Base-by-base conservation (phyloP, 2,329 filamentous ascomycete species). In the Microascus cirrosus region DNA sequence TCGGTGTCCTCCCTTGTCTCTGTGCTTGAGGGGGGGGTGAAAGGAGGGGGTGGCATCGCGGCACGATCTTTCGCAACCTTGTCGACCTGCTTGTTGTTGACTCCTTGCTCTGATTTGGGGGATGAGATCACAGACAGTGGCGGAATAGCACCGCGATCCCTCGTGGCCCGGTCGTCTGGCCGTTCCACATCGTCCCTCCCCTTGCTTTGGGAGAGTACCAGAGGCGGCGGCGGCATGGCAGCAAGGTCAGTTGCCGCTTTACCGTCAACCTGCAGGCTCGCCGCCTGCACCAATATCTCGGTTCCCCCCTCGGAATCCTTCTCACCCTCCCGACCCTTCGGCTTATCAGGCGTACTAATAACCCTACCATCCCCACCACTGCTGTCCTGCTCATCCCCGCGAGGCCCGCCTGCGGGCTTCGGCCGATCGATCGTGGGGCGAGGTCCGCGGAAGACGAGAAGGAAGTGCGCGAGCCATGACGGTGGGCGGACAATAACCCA, bases 401-500 rank as follows among this genome's bases (percentile, higher is more conserved):
- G 28, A 32, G 28, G 28, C 28, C 28, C 4, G 28, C 28, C 45
- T 5, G 45, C 15, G 20, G 55, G n/a, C 13, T 28, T 53, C 13
- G 53, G 57, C 12, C 55, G 35, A 25, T 50, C 54, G 10, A 32
- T 32, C n/a, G 59, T 36, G 48, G 60, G 56, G 22, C 45, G 53
- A 20, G 62, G 51, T 15, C 59, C 63, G 56, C 62, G 61, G 53
- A 63, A 63, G 24, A 59, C 62, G 57, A 61, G 62, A 59, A 75
- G 63, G 45, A 77, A 68, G 12, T 68, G 68, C 62, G 73, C 72
- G 54, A 82, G 68, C 70, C 80, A 77, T 53, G 74, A 70, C 55
- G 77, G 79, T 58, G 78, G 78, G 48, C 77, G 76, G 60, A 85
- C 73, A 63, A 78, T 71, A 61, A 85, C 69, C 64, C 78, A 80